Evolutionary conservation across 176 grass and related monocot genomes (phyloP).

Genomic region (Chloris gayana): DNA sequence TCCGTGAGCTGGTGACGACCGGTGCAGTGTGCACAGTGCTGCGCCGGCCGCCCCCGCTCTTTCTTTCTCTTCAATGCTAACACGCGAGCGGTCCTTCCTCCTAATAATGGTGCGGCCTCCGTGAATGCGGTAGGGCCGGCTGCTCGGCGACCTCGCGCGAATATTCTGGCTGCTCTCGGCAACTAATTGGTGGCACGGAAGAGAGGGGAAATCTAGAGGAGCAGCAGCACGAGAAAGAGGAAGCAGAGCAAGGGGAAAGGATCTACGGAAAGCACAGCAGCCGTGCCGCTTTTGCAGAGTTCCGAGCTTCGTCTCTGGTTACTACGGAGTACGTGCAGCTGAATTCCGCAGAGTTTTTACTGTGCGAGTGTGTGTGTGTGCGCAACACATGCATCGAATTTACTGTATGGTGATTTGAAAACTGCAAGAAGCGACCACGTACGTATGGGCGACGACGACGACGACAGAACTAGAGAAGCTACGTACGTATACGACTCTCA

Average conservation of each 20-base stretch:
- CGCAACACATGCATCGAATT: not conserved
- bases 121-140: constrained; percentile 27
- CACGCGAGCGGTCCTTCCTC: not conserved
- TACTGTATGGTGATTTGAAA: not conserved
- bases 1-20: not conserved
- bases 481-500: no score
- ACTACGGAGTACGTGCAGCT: not conserved
- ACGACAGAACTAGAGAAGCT: not conserved
- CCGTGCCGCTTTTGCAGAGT: not conserved
- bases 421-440: not conserved
- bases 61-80: not conserved
- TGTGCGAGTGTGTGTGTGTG: not conserved
- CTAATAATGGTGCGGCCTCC: not conserved
- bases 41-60: not conserved
- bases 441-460: no score
- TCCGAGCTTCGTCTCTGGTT: not conserved
- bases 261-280: no score
- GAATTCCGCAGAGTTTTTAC: not conserved
- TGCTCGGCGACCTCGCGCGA: not conserved
- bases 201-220: not conserved
- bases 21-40: not conserved
- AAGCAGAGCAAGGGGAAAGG: not conserved
- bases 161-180: no score
- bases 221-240: not conserved
- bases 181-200: no score